A percentile compares a stretch with the other conserved stretches of the same genome.
These are phyloP conservation scores for Boletus subparvulus DNA, from an alignment of 768 basidiomycete genomes.

Conservation along the genomic window DNA sequence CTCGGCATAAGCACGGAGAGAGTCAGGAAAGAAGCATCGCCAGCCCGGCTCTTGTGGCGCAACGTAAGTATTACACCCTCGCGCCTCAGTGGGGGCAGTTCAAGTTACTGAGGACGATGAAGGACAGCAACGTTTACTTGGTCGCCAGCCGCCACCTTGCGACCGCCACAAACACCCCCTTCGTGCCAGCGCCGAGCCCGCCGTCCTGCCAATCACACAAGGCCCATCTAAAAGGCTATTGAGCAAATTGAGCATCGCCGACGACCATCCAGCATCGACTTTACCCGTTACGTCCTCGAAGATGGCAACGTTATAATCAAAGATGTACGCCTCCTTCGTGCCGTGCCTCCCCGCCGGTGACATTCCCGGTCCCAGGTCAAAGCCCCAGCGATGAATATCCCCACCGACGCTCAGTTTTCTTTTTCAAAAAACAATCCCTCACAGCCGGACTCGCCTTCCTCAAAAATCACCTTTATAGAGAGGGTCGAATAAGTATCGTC, in stretches of 20 bases:
- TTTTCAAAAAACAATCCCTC: conserved; percentile 76
- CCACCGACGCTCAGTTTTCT: conserved; percentile 92
- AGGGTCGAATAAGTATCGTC: conserved; percentile 92
- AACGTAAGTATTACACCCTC: no score
- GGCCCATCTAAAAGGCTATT: conserved; percentile 14
- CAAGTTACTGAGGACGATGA: no score
- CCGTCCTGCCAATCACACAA: no score
- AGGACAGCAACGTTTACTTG: no score
- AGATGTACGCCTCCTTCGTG: conserved; percentile 57
- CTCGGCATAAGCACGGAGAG: no score
- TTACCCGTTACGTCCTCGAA: conserved; percentile 46
- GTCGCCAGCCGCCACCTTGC: no score
- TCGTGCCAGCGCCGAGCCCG: conserved; percentile 14
- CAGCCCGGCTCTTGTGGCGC: no score
- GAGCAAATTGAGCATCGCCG: conserved; percentile 35
- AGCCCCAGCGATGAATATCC: conserved; percentile 92
- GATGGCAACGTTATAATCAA: conserved; percentile 77
- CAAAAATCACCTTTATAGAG: conserved; percentile 98
- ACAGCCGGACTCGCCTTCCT: conserved; percentile 95
- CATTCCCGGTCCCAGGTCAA: conserved; percentile 64
- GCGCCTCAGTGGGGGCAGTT: no score
- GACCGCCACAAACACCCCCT: conserved; percentile 18
- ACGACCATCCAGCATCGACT: no score
- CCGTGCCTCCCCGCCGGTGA: conserved; percentile 4
- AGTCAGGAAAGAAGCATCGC: no score